Percentiles rank a stretch among this genome's conserved stretches.
phyloP scores from a whole-genome alignment of 2,329 filamentous ascomycete genomes.

The Magnaporthiopsis poae region DNA sequence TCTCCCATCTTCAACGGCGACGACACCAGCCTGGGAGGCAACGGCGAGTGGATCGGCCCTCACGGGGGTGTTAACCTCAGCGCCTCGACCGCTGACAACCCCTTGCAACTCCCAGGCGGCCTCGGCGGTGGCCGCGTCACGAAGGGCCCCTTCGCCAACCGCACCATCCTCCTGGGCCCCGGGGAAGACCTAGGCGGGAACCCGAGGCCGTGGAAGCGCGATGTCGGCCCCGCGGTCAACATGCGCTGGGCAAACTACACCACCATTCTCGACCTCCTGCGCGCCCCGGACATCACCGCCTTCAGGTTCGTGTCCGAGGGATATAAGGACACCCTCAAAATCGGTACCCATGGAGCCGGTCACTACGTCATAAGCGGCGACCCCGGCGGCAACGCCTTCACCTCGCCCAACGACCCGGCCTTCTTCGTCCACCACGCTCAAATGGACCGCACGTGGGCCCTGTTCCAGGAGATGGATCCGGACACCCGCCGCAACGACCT shows the following conservation, averaged over 20 bases:
- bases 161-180: slow-evolving; percentile 26
- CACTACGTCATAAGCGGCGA: slow-evolving; percentile 25
- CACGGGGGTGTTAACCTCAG: slow-evolving; percentile 17
- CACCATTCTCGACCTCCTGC: slow-evolving; percentile 22
- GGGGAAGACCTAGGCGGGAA: slow-evolving; percentile 25
- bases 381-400: slow-evolving; percentile 23
- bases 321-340: slow-evolving; percentile 18
- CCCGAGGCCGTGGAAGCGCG: slow-evolving; percentile 24
- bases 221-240: slow-evolving; percentile 22
- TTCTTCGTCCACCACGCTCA: slow-evolving; percentile 15
- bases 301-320: slow-evolving; percentile 29
- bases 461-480: slow-evolving; percentile 14
- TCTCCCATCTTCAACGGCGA: slow-evolving; percentile 45
- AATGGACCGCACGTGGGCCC: slow-evolving; percentile 13
- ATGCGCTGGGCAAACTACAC: slow-evolving; percentile 22
- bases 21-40: slow-evolving; percentile 33
- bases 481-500: slow-evolving; percentile 17
- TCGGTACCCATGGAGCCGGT: slow-evolving; percentile 23
- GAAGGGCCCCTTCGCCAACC: slow-evolving; percentile 33
- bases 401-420: slow-evolving; percentile 16
- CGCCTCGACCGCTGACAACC: slow-evolving; percentile 14
- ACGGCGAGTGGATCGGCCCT: slow-evolving; percentile 27
- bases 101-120: slow-evolving; percentile 26
- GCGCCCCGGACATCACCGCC: slow-evolving; percentile 19
- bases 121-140: slow-evolving; percentile 42